Conservation (phyloP, 495 filamentous ascomycete genomes). For the Penicillium verhagenii region DNA sequence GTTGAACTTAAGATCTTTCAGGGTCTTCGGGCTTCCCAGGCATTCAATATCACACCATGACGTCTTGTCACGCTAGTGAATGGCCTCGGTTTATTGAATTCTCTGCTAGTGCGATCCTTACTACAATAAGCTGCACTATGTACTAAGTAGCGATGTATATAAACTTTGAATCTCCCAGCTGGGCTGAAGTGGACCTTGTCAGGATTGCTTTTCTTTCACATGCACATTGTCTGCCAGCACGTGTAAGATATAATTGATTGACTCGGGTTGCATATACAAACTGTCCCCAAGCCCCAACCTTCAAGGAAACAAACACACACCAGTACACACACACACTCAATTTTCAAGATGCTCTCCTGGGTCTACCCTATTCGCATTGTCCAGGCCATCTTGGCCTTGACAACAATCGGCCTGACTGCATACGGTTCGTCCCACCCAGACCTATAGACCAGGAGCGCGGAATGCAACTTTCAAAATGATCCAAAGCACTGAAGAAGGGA, state of each 20-base stretch:
- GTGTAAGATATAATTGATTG: not conserved
- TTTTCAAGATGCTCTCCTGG: slow-evolving; percentile 26
- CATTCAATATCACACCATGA: slow-evolving; percentile 4
- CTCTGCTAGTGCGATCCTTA: not conserved
- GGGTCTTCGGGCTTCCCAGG: slow-evolving; percentile 9
- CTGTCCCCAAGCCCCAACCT: no score
- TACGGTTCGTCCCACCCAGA: slow-evolving; percentile 59
- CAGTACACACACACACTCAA: not conserved
- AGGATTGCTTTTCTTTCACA: slow-evolving; percentile 6
- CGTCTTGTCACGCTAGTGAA: slow-evolving; percentile 7
- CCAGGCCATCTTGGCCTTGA: slow-evolving; percentile 58
- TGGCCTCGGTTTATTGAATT: slow-evolving; percentile 12
- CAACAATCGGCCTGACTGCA: slow-evolving; percentile 61
- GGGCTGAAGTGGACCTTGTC: slow-evolving; percentile 14
- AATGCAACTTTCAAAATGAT: no score
- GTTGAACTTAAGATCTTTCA: no score
- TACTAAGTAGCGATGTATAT: no score
- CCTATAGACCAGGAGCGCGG: no score
- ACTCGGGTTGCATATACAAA: not conserved
- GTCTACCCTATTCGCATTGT: slow-evolving; percentile 54
- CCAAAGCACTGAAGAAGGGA: not conserved
- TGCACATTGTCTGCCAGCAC: not conserved
- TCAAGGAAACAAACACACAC: no score
- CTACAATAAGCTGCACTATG: not conserved
- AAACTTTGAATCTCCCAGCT: slow-evolving; percentile 6